phyloP scores from a whole-genome alignment of 768 basidiomycete genomes.

The Panaeolus papilionaceus region DNA sequence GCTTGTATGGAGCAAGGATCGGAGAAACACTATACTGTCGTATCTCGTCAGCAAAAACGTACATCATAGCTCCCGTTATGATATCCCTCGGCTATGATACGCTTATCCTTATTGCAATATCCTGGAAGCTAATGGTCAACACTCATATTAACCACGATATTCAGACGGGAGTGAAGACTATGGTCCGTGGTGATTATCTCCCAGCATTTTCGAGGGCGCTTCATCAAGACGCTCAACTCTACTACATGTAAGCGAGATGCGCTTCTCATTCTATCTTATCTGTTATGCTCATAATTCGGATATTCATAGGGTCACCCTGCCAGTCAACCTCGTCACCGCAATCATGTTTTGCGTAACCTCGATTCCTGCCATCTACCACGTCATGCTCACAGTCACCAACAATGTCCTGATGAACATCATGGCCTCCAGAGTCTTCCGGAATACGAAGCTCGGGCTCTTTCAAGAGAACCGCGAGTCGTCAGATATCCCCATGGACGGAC shows the following conservation, averaged over 20 bases:
- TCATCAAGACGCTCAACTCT: conserved; percentile 37
- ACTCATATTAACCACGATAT: conserved; percentile 17
- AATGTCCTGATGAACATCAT: conserved; percentile 27
- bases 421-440: conserved; percentile 26
- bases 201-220: conserved; percentile 34
- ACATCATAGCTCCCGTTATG: conserved; percentile 25
- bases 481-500: not conserved
- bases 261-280: too few relatives aligned
- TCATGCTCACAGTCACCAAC: conserved; percentile 17
- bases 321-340: conserved; percentile 18
- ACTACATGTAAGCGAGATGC: conserved; percentile 36
- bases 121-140: conserved; percentile 32
- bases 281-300: too few relatives aligned
- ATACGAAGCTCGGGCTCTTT: conserved; percentile 20
- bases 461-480: not conserved
- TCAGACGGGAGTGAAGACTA: conserved; percentile 20
- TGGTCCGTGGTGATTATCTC: conserved; percentile 31
- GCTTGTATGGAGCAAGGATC: conserved; percentile 26
- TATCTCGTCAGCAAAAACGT: conserved; percentile 17
- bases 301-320: conserved; percentile 19
- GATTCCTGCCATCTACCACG: conserved; percentile 11
- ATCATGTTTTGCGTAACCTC: conserved; percentile 12
- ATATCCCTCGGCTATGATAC: conserved; percentile 33
- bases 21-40: conserved; percentile 35
- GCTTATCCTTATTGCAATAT: conserved; percentile 37